phyloP scores from a whole-genome alignment of 2,329 filamentous ascomycete species.

The Meredithiella fracta region DNA sequence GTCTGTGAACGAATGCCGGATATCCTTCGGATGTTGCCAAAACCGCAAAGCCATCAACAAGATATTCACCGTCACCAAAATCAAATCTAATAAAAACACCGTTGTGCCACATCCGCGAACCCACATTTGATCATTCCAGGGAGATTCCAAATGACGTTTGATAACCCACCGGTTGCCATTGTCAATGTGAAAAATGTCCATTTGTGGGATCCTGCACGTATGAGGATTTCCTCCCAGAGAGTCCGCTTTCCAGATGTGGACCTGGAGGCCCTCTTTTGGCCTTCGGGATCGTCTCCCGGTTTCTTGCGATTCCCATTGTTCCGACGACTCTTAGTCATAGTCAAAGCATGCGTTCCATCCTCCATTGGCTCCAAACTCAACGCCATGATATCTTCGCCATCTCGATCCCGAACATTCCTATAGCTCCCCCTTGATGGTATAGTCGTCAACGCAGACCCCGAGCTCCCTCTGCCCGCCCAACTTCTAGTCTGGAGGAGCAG shows the following conservation, averaged over 20 bases:
- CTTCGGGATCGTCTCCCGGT: background rate
- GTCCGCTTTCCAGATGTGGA: background rate
- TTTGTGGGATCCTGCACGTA: background rate
- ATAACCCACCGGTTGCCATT: background rate
- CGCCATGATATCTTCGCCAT: background rate
- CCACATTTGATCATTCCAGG: slow-evolving; percentile 22
- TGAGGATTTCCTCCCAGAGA: background rate
- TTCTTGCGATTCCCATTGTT: background rate
- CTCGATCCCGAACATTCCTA: background rate
- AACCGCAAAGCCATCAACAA: slow-evolving; percentile 54
- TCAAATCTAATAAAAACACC: slow-evolving; percentile 47
- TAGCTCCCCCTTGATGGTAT: background rate
- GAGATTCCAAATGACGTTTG: background rate
- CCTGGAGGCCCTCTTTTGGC: too few species aligned
- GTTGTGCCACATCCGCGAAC: slow-evolving; percentile 41
- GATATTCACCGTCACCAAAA: slow-evolving; percentile 43
- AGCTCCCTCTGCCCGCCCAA: background rate
- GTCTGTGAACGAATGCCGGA: slow-evolving; percentile 50
- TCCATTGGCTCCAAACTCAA: background rate
- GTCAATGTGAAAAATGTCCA: background rate
- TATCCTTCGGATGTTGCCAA: slow-evolving; percentile 9
- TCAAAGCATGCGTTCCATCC: background rate
- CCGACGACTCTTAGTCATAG: background rate
- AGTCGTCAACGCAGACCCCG: background rate
- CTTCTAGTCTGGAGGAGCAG: background rate